Evolutionary conservation across 163 green algal genomes (phyloP), one percentile per base, ranked within the genome.

Genomic region (Scenedesmus sp.): DNA sequence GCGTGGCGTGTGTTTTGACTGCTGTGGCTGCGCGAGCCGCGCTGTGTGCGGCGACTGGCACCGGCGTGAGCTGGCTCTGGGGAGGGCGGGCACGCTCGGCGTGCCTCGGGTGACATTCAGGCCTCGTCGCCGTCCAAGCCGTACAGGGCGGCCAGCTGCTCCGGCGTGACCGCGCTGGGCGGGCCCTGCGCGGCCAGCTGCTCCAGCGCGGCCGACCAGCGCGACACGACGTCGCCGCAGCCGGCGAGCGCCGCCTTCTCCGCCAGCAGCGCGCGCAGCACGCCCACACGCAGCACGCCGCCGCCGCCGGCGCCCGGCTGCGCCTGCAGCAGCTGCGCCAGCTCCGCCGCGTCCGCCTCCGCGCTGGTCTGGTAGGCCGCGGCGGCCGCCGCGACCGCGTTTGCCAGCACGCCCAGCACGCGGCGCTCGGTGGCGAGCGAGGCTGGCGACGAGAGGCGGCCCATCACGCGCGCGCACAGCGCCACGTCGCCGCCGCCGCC

Each of bases 381-480:
- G 20, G 76, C 28, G 24, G 53, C 54, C 2, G n/a, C 15, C 22
- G 64, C 45, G 4, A 82, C 48, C 22, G 60, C 34, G 13, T 15
- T 20, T 5, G 48, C 26, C 66, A 84, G 51, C 44, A 64, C 47
- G 11, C 51, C 22, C 75, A 90, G 71, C 63, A 86, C 54, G 7
- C 69, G 45, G 20, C 36, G 15, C 75, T 89, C 81, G 22, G 72
- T 81, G 3, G 64, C 70, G 7, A 29, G 20, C 4, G 60, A 69
- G 31, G 28, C 50, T 22, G 84, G 80, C 42, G 77, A 13, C 0
- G 53, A 70, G 60, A 91, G 79, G n/a, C 75, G 39, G 15, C 84
- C 86, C 86, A 91, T 83, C 14, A 66, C 84, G 0, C 84, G 66
- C 31, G 78, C 84, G 3, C 74, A 83, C 14, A 83, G 45, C 29